Evolutionary conservation across 2,329 filamentous ascomycete species (phyloP).

Genomic region (Fusarium falciforme): DNA sequence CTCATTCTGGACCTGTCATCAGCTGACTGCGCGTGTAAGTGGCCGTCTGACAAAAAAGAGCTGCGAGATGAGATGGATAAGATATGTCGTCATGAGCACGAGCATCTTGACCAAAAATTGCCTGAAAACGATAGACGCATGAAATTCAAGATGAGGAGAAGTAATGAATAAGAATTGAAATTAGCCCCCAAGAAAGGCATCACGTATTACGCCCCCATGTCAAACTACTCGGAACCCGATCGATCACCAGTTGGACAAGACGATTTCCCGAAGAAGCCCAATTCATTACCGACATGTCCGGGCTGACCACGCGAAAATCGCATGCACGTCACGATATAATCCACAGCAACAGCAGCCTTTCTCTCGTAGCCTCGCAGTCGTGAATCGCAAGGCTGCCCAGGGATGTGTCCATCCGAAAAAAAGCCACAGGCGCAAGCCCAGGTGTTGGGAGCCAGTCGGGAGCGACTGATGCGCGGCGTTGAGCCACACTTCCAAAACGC

Average conservation of each 20-base stretch:
- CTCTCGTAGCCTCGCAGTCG: conserved; percentile 2
- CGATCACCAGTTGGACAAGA: conserved; percentile 10
- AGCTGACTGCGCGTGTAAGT: conserved; percentile 3
- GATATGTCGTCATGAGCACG: neutral
- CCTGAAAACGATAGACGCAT: neutral
- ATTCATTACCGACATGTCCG: neutral
- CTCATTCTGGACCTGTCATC: neutral
- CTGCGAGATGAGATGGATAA: neutral
- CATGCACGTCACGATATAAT: neutral
- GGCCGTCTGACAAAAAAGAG: neutral
- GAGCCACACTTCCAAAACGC: conserved; percentile 24
- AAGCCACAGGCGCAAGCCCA: conserved; percentile 34
- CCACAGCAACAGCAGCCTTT: neutral
- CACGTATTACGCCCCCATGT: conserved; percentile 9
- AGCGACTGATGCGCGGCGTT: conserved; percentile 24
- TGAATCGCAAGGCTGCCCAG: neutral
- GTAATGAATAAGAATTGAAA: neutral
- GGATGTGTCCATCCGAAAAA: conserved; percentile 1
- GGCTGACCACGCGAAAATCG: neutral
- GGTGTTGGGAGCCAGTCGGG: conserved; percentile 42
- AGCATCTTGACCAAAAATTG: neutral
- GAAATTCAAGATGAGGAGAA: neutral
- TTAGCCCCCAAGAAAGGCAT: neutral
- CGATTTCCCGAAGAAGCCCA: neutral
- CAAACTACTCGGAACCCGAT: conserved; percentile 26